Conservation (phyloP, 2,329 filamentous ascomycete genomes). For the Phyllosticta ampelicida region DNA sequence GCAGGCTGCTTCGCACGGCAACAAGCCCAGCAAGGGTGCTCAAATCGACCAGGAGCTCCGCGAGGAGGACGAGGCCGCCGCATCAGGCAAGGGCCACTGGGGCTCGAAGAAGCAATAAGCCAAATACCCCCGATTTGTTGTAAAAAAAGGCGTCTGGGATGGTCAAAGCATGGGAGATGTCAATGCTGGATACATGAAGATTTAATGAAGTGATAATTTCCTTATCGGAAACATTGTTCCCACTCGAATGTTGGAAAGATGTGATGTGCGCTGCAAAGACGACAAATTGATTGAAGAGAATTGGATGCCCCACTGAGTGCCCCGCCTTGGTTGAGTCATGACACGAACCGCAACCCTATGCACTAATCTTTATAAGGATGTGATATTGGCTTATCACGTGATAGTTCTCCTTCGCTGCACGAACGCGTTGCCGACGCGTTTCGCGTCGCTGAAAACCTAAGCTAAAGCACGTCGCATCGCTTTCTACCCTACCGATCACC, state of each 20-base stretch:
- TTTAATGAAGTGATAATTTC: background rate
- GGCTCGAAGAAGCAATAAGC: slow-evolving; percentile 7
- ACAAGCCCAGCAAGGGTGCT: slow-evolving; percentile 61
- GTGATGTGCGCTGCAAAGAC: background rate
- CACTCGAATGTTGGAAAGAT: background rate
- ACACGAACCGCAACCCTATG: background rate
- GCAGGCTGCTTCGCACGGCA: slow-evolving; percentile 56
- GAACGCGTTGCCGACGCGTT: background rate
- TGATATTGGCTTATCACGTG: background rate
- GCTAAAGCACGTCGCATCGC: too few species aligned
- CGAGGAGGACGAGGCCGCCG: slow-evolving; percentile 54
- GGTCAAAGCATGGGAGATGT: background rate
- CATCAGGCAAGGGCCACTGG: slow-evolving; percentile 49
- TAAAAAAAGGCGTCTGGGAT: background rate
- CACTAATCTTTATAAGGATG: background rate
- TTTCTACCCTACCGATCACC: background rate
- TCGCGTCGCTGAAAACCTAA: background rate
- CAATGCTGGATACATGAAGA: background rate
- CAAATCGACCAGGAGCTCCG: slow-evolving; percentile 59
- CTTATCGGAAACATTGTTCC: background rate
- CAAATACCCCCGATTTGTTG: background rate
- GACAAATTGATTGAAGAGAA: background rate
- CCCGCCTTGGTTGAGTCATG: background rate
- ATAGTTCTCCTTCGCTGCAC: background rate
- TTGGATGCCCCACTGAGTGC: background rate